phyloP scores from a whole-genome alignment of 2,329 filamentous ascomycete species.

The Pyrenophora graminea region DNA sequence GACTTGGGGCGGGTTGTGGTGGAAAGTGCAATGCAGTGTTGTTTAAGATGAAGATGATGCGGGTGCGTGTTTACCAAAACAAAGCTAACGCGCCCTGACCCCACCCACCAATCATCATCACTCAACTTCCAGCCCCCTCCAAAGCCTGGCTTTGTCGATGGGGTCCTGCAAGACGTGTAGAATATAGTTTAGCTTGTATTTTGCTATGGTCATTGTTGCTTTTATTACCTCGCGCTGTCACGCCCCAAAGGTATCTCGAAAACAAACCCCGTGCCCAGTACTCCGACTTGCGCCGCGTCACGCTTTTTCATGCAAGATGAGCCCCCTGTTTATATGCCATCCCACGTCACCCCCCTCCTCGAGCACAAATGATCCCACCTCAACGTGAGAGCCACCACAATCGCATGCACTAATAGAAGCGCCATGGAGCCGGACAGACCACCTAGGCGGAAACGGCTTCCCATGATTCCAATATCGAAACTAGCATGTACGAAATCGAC shows the following conservation, averaged over 20 bases:
- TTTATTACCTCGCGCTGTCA: too few species aligned
- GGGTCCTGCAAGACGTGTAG: too few species aligned
- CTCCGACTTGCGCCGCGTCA: neutral
- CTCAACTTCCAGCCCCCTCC: conserved; percentile 7
- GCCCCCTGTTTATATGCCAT: conserved; percentile 9
- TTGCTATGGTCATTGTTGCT: conserved; percentile 5
- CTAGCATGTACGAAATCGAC: conserved; percentile 59
- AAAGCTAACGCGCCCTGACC: conserved; percentile 22
- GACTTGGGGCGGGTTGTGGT: conserved; percentile 17
- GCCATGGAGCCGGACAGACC: conserved; percentile 48
- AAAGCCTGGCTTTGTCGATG: neutral
- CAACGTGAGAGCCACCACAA: conserved; percentile 48
- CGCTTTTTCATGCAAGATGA: neutral
- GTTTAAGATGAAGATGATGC: conserved; percentile 24
- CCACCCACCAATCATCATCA: conserved; percentile 17
- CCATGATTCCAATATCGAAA: conserved; percentile 16
- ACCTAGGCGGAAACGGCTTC: conserved; percentile 30
- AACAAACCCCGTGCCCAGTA: neutral
- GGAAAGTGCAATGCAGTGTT: conserved; percentile 40
- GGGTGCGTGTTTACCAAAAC: conserved; percentile 28
- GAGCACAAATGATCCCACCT: conserved; percentile 39
- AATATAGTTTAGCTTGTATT: neutral
- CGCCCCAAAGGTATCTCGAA: conserved; percentile 12
- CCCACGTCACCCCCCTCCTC: conserved; percentile 31
- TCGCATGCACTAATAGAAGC: conserved; percentile 54